Conservation (phyloP, 73 alveolate species). For the Stentor roeselii region DNA sequence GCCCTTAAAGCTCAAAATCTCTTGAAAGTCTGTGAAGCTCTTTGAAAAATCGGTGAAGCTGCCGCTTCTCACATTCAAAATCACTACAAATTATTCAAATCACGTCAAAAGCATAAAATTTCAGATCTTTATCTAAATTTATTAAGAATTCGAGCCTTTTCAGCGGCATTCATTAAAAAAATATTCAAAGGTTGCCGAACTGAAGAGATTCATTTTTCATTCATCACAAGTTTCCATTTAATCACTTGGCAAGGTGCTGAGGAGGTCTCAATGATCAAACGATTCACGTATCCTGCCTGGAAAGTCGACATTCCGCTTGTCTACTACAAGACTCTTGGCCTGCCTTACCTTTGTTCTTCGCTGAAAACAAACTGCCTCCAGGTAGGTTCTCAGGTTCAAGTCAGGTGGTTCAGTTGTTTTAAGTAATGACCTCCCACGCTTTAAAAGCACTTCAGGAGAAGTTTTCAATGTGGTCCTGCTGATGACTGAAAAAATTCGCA, state of each 20-base stretch:
- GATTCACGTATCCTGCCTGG: constrained; percentile 20
- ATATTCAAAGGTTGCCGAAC: not conserved
- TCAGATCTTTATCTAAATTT: not conserved
- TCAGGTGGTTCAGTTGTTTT: not conserved
- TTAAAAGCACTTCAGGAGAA: not conserved
- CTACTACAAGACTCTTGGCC: not conserved
- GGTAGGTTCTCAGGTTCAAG: not conserved
- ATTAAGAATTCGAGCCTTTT: not conserved
- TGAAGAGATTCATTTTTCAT: not conserved
- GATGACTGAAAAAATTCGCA: not conserved
- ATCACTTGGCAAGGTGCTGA: not conserved
- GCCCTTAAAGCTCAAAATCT: not conserved
- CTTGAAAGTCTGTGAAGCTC: not conserved
- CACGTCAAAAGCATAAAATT: too few relatives aligned
- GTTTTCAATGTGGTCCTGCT: not conserved
- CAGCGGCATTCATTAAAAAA: not conserved
- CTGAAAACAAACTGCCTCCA: not conserved
- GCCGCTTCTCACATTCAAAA: not conserved
- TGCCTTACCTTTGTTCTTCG: not conserved
- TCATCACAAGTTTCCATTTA: not conserved
- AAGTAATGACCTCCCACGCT: not conserved
- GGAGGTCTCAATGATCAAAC: not conserved
- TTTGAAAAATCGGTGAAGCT: not conserved
- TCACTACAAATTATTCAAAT: not conserved
- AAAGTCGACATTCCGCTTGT: not conserved